These are phyloP conservation scores for Chytriomyces sp. DNA, from an alignment of 192 early-diverging fungal species.

Conservation along the genomic window DNA sequence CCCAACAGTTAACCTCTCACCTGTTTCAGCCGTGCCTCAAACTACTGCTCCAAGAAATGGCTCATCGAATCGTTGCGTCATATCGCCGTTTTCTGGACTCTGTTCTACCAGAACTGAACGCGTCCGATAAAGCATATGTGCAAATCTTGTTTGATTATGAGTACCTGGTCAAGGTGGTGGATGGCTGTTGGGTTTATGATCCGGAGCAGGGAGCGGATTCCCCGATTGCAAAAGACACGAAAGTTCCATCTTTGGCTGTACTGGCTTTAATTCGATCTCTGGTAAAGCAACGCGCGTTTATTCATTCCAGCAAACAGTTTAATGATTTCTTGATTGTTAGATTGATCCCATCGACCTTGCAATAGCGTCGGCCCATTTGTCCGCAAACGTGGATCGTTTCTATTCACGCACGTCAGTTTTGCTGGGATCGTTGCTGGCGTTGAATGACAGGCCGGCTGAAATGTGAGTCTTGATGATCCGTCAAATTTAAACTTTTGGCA, in stretches of 20 bases:
- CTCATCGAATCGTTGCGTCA: slow-evolving; percentile 18
- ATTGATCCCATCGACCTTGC: slow-evolving; percentile 73
- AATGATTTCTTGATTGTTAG: slow-evolving; percentile 33
- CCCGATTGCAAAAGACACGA: background rate
- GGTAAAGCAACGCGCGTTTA: background rate
- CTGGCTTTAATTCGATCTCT: background rate
- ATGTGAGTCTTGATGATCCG: slow-evolving; percentile 45
- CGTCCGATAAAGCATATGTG: slow-evolving; percentile 61
- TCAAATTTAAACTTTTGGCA: background rate
- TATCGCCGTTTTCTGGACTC: slow-evolving; percentile 30
- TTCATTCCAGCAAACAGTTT: background rate
- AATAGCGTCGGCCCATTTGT: slow-evolving; percentile 54
- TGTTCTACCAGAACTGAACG: slow-evolving; percentile 3
- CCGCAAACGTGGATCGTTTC: slow-evolving; percentile 61
- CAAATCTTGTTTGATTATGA: slow-evolving; percentile 71
- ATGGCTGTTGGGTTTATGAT: slow-evolving; percentile 32
- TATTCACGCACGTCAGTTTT: slow-evolving; percentile 61
- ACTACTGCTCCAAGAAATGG: slow-evolving; percentile 29
- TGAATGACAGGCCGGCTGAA: slow-evolving; percentile 49
- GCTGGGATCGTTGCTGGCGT: slow-evolving; percentile 56
- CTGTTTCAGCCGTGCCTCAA: slow-evolving; percentile 13
- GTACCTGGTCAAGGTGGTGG: slow-evolving; percentile 58
- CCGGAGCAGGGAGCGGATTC: background rate
- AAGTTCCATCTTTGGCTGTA: slow-evolving; percentile 10
- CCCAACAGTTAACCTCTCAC: slow-evolving; percentile 3